Conservation (phyloP, 2,329 filamentous ascomycete species). For the Exophiala bonariae region DNA sequence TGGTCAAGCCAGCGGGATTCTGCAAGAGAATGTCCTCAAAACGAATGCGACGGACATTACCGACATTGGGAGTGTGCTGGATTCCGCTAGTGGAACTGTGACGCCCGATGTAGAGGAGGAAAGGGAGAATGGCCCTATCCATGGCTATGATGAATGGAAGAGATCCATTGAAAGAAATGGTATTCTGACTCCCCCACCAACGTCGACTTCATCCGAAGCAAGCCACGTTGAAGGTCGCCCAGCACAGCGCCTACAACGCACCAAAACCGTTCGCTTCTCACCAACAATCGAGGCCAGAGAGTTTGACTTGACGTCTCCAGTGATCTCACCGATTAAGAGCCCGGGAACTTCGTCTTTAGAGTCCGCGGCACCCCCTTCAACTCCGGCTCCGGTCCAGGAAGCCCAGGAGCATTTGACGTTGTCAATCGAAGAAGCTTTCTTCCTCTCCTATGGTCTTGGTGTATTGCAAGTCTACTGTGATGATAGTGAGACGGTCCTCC, state of each 20-base stretch:
- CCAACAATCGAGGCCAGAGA: slow-evolving; percentile 66
- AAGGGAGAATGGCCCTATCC: slow-evolving; percentile 20
- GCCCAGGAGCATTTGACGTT: slow-evolving; percentile 88
- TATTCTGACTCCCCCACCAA: slow-evolving; percentile 29
- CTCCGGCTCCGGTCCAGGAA: slow-evolving; percentile 31
- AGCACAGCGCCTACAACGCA: slow-evolving; percentile 20
- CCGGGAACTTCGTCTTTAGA: slow-evolving; percentile 20
- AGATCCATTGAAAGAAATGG: slow-evolving; percentile 25
- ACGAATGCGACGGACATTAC: slow-evolving; percentile 23
- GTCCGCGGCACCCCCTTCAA: slow-evolving; percentile 11
- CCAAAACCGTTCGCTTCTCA: slow-evolving; percentile 71
- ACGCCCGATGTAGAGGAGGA: slow-evolving; percentile 16
- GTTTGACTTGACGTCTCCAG: slow-evolving; percentile 41
- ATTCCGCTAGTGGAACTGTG: slow-evolving; percentile 16
- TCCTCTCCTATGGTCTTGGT: slow-evolving; percentile 79
- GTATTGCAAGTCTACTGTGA: slow-evolving; percentile 60
- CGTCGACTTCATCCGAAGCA: slow-evolving; percentile 26
- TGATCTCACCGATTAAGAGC: slow-evolving; percentile 29
- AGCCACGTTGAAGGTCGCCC: slow-evolving; percentile 23
- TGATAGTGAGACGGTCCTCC: slow-evolving; percentile 42
- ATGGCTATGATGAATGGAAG: slow-evolving; percentile 29
- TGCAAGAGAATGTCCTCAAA: slow-evolving; percentile 20
- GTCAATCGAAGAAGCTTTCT: slow-evolving; percentile 87
- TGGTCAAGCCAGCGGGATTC: slow-evolving; percentile 9
- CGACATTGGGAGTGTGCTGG: slow-evolving; percentile 26